Conservation (phyloP, 2,329 filamentous ascomycete species). For the Xylariaceae sp. region DNA sequence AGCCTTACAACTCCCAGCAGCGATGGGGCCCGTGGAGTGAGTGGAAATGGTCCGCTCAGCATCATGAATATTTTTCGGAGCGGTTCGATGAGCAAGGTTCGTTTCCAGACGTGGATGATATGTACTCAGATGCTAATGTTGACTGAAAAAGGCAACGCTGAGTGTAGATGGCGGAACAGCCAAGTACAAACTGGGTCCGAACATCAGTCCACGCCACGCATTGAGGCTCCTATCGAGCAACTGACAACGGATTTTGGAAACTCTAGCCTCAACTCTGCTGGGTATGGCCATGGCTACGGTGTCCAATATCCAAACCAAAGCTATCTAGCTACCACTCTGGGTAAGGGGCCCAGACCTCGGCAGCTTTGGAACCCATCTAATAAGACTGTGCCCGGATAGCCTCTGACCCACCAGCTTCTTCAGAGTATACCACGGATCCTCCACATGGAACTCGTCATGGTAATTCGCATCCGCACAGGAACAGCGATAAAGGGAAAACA, state of each 20-base stretch:
- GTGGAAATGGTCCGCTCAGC: slow-evolving; percentile 25
- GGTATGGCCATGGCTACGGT: slow-evolving; percentile 13
- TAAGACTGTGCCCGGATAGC: slow-evolving; percentile 12
- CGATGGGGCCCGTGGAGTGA: slow-evolving; percentile 24
- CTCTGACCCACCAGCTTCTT: slow-evolving; percentile 7
- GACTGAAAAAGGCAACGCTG: slow-evolving; percentile 8
- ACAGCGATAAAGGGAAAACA: slow-evolving; percentile 24
- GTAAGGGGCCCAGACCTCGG: slow-evolving; percentile 2
- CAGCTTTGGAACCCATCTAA: background rate
- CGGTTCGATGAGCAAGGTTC: slow-evolving; percentile 26
- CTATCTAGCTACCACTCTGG: background rate
- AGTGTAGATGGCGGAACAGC: slow-evolving; percentile 5
- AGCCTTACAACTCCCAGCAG: slow-evolving; percentile 19
- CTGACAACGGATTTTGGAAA: slow-evolving; percentile 19
- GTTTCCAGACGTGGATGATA: slow-evolving; percentile 11
- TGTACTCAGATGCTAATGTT: slow-evolving; percentile 1
- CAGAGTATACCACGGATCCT: slow-evolving; percentile 25
- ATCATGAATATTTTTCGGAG: slow-evolving; percentile 23
- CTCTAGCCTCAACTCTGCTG: slow-evolving; percentile 18
- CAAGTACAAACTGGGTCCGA: slow-evolving; percentile 9
- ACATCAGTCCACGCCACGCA: slow-evolving; percentile 25
- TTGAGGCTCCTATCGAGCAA: slow-evolving; percentile 17
- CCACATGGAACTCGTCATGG: slow-evolving; percentile 9
- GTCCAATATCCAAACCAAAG: slow-evolving; percentile 5
- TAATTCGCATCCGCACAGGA: slow-evolving; percentile 12